Evolutionary conservation across 352 stramenopile genomes (phyloP), one percentile per base, ranked within the genome.

Genomic region (Globisporangium polare): DNA sequence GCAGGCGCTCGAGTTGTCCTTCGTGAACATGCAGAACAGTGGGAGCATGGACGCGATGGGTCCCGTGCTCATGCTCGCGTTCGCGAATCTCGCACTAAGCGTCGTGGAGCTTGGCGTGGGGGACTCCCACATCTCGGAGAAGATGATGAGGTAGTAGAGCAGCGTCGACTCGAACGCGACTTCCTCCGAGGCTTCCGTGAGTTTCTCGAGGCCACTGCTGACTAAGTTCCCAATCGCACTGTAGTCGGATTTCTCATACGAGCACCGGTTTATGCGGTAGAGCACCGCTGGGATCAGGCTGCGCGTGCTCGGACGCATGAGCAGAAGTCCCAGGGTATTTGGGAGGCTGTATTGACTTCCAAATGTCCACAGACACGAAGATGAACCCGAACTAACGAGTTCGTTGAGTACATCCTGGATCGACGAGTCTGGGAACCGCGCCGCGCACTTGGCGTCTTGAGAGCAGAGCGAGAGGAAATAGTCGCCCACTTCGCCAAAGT

Each of bases 111-210:
- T 60, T 6, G 66, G 66, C 49, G 74, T 43, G 0, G 78, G 78
- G 13, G 17, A 68, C 18, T 82, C 74, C 74, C 77, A 88, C 64
- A 84, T 79, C 47, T 88, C 78, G 1, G 75, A 86, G 52, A 73
- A 79, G 5, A 73, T 67, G 17, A 88, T 66, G n/a, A 84, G 62
- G 42, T 84, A 68, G 54, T 86, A 78, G 17, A 84, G 58, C 2
- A 42, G 71, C 1, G 73, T 80, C 20, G 60, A n/a, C 27, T 68
- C 72, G 0, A 51, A 65, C 15, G 51, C 41, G n/a, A 80, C 75
- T 43, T 79, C 33, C 35, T 41, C 35, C 35, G 35, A 41, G 35
- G 35, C 35, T 17, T 17, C 8, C 9, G 13, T 17, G 0, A 41
- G 35, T 17, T 41, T 41, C 5, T 41, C 13, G 9, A 41, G 29